Conservation (phyloP, 2,329 filamentous ascomycete species). For the Talaromyces sp. region DNA sequence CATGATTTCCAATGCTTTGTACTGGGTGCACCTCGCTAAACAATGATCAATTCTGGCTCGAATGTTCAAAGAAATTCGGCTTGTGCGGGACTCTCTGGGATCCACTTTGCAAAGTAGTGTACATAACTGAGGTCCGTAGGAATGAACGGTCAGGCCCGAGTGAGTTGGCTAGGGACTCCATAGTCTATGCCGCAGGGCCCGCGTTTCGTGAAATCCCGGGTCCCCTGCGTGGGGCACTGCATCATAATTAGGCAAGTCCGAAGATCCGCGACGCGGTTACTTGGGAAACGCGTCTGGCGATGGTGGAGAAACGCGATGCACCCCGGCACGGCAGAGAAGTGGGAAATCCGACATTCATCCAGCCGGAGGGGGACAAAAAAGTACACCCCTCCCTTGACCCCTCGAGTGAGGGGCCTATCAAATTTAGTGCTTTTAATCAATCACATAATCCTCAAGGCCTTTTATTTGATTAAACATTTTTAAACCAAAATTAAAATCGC, state of each 20-base stretch:
- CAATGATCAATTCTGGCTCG: neutral
- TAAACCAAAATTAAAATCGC: too few species aligned
- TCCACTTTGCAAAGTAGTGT: neutral
- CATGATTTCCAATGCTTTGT: too few species aligned
- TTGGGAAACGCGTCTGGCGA: slow-evolving; percentile 31
- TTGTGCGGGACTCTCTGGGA: neutral
- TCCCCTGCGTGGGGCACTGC: slow-evolving; percentile 23
- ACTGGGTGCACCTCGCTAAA: neutral
- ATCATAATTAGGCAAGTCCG: slow-evolving; percentile 17
- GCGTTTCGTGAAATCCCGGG: slow-evolving; percentile 18
- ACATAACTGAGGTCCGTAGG: neutral
- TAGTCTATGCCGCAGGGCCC: slow-evolving; percentile 20
- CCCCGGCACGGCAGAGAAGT: slow-evolving; percentile 11
- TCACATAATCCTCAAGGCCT: too few species aligned
- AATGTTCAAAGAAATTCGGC: neutral
- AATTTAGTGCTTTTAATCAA: neutral
- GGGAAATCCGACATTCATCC: slow-evolving; percentile 4
- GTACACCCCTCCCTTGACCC: slow-evolving; percentile 4
- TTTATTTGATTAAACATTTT: too few species aligned
- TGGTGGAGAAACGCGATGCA: slow-evolving; percentile 4
- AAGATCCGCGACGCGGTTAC: slow-evolving; percentile 31
- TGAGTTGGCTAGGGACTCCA: neutral
- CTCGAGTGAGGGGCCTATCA: slow-evolving; percentile 3
- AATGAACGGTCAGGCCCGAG: neutral
- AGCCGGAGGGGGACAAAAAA: neutral